Evolutionary conservation across 768 basidiomycete genomes (phyloP).

Genomic region (Mycena vulgaris): DNA sequence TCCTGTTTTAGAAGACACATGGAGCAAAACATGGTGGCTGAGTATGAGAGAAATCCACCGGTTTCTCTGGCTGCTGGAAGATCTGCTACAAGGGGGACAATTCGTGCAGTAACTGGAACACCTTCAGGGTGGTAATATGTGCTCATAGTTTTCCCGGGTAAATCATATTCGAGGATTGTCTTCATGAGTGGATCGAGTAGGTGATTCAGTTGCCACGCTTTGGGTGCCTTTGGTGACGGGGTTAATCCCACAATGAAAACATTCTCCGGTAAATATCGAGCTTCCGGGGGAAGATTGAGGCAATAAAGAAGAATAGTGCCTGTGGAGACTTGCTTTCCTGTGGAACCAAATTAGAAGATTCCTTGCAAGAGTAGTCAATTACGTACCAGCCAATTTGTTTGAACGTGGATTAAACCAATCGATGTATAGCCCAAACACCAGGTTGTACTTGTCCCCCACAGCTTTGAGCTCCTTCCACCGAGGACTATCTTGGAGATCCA

Average conservation of each 20-base stretch:
- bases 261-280: constrained; percentile 43
- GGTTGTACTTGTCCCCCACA: constrained; percentile 10
- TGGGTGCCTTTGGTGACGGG: constrained; percentile 39
- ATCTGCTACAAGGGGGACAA: constrained; percentile 36
- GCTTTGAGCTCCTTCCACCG: neutral
- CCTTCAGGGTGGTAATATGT: constrained; percentile 34
- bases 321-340: constrained; percentile 21
- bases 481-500: constrained; percentile 8
- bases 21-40: constrained; percentile 35
- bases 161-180: neutral
- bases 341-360: no score
- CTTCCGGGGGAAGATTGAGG: constrained; percentile 44
- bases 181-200: constrained; percentile 21
- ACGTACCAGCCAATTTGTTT: constrained; percentile 40
- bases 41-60: constrained; percentile 32
- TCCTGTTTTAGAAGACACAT: constrained; percentile 29
- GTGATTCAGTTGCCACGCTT: neutral
- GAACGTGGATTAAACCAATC: constrained; percentile 45
- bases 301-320: constrained; percentile 39
- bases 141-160: constrained; percentile 9
- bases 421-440: constrained; percentile 40
- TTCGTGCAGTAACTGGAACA: constrained; percentile 20
- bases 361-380: no score
- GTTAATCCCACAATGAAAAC: constrained; percentile 43
- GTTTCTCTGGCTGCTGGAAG: constrained; percentile 32